These are phyloP conservation scores for Voacanga thouarsii DNA, from an alignment of 257 asterid species.

Conservation along the genomic window DNA sequence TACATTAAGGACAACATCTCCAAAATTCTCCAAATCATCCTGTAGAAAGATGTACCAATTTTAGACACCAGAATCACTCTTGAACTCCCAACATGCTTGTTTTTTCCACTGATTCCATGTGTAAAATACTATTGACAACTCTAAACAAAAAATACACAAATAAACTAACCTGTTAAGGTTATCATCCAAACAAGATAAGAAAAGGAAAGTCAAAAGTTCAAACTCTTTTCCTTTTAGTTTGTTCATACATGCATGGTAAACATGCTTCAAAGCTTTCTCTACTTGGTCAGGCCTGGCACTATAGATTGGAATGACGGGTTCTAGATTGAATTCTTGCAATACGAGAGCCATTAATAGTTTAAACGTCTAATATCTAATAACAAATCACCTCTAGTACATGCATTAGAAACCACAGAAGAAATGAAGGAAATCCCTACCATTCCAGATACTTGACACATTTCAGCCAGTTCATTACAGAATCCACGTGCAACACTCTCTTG, in stretches of 20 bases:
- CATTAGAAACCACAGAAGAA: not conserved
- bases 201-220: no score
- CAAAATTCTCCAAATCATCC: conserved; percentile 95
- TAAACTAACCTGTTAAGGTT: conserved; percentile 71
- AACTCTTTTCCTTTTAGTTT: no score
- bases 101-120: not conserved
- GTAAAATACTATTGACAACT: conserved; percentile 6
- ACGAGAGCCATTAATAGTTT: no score
- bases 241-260: conserved; percentile 46
- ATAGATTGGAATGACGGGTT: no score
- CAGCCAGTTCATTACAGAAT: conserved; percentile 87
- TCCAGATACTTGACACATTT: conserved; percentile 99
- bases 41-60: conserved; percentile 30
- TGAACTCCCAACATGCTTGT: not conserved
- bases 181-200: conserved; percentile 52
- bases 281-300: no score
- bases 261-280: no score
- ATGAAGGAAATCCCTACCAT: conserved; percentile 51
- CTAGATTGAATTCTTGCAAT: no score
- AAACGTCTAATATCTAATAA: no score
- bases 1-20: conserved; percentile 48
- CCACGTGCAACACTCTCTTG: conserved; percentile 98
- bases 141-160: conserved; percentile 12
- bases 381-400: no score
- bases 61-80: not conserved